Conservation (phyloP, 805 yeast species). For the Nematodospora valgi region DNA sequence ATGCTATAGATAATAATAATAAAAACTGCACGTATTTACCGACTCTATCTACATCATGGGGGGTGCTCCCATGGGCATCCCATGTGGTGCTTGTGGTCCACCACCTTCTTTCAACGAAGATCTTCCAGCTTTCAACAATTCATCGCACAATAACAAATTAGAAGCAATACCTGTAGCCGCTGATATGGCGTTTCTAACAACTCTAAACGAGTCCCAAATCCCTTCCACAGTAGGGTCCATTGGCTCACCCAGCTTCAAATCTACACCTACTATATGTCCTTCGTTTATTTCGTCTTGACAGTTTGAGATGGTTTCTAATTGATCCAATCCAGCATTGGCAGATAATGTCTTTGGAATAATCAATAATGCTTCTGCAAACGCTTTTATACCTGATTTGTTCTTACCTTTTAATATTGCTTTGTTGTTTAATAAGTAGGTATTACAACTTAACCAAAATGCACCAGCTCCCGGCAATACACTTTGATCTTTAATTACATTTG, state of each 20-base stretch:
- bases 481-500: conserved; percentile 84
- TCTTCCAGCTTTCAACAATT: conserved; percentile 92
- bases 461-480: conserved; percentile 96
- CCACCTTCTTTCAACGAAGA: conserved; percentile 71
- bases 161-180: conserved; percentile 94
- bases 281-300: conserved; percentile 87
- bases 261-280: conserved; percentile 85
- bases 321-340: conserved; percentile 90
- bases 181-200: conserved; percentile 85
- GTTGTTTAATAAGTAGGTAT: conserved; percentile 56
- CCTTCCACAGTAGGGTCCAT: conserved; percentile 94
- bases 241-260: conserved; percentile 88
- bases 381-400: conserved; percentile 84
- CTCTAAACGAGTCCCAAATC: conserved; percentile 94
- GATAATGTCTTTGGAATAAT: conserved; percentile 91
- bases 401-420: conserved; percentile 68
- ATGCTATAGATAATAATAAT: no score
- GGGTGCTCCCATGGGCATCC: conserved; percentile 1
- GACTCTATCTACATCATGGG: conserved; percentile 4
- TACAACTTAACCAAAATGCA: conserved; percentile 84
- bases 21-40: no score
- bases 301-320: conserved; percentile 80
- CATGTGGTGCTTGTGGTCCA: conserved; percentile 15
- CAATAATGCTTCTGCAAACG: conserved; percentile 88
- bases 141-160: conserved; percentile 90